Conservation (phyloP, 495 filamentous ascomycete species). For the Melanomma pulvis-pyrius region DNA sequence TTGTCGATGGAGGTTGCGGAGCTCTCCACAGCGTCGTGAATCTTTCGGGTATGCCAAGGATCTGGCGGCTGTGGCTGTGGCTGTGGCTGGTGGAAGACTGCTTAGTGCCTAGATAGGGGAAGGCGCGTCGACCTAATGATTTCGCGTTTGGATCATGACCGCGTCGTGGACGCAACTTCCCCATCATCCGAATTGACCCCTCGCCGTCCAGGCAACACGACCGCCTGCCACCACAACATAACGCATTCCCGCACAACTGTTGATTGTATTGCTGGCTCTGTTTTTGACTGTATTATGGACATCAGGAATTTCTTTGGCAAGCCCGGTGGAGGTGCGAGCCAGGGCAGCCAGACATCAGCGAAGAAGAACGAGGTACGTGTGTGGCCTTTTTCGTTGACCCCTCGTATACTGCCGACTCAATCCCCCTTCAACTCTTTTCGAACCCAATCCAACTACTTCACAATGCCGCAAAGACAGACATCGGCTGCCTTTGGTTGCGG, state of each 20-base stretch:
- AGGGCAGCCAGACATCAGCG: slow-evolving; percentile 30
- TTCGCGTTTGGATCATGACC: slow-evolving; percentile 28
- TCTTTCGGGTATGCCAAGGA: not conserved
- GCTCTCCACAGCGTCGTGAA: not conserved
- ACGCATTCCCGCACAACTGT: not conserved
- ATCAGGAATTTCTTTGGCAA: slow-evolving; percentile 49
- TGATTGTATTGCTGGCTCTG: not conserved
- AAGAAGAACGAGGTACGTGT: slow-evolving; percentile 39
- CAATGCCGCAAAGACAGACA: slow-evolving; percentile 1
- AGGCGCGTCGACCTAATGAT: slow-evolving; percentile 27
- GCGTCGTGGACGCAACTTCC: slow-evolving; percentile 13
- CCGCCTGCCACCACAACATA: not conserved
- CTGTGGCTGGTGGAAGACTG: slow-evolving; percentile 4
- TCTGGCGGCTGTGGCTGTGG: too few relatives aligned
- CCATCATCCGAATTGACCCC: slow-evolving; percentile 1
- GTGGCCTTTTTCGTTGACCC: not conserved
- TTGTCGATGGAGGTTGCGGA: slow-evolving; percentile 4
- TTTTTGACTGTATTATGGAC: slow-evolving; percentile 41
- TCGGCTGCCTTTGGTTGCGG: not conserved
- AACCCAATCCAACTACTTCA: not conserved
- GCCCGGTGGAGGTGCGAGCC: slow-evolving; percentile 35
- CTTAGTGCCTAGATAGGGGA: not conserved
- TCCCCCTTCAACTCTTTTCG: not conserved
- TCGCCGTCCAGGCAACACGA: slow-evolving; percentile 11
- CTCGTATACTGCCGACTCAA: not conserved